Evolutionary conservation across 352 stramenopile species (phyloP).

Genomic region (Hyaloperonospora brassicae): DNA sequence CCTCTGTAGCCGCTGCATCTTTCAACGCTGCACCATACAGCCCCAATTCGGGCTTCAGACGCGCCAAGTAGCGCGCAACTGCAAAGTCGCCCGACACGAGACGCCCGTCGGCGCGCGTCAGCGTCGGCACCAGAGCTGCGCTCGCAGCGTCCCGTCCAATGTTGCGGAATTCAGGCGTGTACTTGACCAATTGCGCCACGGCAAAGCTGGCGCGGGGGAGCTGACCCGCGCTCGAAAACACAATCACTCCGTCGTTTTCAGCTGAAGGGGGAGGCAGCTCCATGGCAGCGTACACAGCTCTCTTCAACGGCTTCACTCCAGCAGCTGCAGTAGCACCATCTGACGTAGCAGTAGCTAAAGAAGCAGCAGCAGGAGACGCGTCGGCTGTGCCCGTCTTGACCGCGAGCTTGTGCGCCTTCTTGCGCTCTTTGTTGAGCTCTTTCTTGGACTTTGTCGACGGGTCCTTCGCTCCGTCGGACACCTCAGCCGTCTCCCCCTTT

Average conservation of each 20-base stretch:
- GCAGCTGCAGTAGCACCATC: conserved; percentile 6
- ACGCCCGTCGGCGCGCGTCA: conserved; percentile 40
- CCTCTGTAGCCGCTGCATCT: conserved; percentile 33
- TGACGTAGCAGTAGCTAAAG: conserved; percentile 8
- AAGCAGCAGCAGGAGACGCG: conserved; percentile 10
- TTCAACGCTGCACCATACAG: conserved; percentile 52
- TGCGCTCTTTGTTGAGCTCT: conserved; percentile 84
- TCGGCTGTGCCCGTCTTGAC: conserved; percentile 41
- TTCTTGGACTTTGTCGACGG: conserved; percentile 79
- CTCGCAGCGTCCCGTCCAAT: conserved; percentile 31
- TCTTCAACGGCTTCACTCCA: conserved; percentile 27
- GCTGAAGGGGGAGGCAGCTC: conserved; percentile 35
- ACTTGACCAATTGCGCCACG: conserved; percentile 51
- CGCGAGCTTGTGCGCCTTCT: conserved; percentile 77
- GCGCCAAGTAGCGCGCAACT: conserved; percentile 60
- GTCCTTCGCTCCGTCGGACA: conserved; percentile 49
- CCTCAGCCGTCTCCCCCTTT: conserved; percentile 11
- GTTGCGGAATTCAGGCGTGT: conserved; percentile 44
- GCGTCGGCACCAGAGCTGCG: conserved; percentile 53
- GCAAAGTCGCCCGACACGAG: conserved; percentile 78
- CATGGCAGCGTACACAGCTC: conserved; percentile 25
- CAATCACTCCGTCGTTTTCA: conserved; percentile 47
- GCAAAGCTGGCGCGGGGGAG: conserved; percentile 62
- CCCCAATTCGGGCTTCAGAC: conserved; percentile 32
- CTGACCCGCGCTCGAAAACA: conserved; percentile 48